Evolutionary conservation across 441 rosid genomes (phyloP).

Genomic region (Erysimum cheiri): DNA sequence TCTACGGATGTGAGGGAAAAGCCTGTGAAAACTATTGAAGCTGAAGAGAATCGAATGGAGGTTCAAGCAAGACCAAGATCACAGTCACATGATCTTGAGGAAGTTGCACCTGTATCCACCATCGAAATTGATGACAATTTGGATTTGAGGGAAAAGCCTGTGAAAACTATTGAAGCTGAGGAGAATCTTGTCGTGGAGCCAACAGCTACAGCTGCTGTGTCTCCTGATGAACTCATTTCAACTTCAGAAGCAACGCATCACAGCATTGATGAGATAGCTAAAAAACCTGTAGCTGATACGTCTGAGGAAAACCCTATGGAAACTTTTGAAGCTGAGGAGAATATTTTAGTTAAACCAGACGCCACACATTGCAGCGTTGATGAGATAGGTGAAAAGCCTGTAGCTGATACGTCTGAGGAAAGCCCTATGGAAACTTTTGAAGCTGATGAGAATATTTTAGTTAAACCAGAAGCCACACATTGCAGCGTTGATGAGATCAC

Average conservation of each 20-base stretch:
- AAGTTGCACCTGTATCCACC: conserved; percentile 41
- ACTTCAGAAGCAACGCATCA: conserved; percentile 37
- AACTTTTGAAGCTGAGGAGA: conserved; percentile 15
- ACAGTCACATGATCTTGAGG: conserved; percentile 27
- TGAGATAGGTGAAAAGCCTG: conserved; percentile 29
- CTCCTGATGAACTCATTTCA: conserved; percentile 39
- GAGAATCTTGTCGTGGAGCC: conserved; percentile 36
- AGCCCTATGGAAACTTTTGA: background rate
- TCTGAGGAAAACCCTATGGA: conserved; percentile 22
- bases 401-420: conserved; percentile 16
- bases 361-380: conserved; percentile 22
- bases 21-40: conserved; percentile 31
- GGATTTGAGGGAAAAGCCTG: conserved; percentile 7
- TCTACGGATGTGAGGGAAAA: conserved; percentile 29
- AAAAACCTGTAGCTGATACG: conserved; percentile 33
- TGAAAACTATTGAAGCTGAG: conserved; percentile 36
- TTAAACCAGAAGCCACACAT: background rate
- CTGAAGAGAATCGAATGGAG: conserved; percentile 34
- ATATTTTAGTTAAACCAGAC: conserved; percentile 25
- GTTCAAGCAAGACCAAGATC: conserved; percentile 21
- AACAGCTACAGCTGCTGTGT: conserved; percentile 33
- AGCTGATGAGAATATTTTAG: too few species aligned
- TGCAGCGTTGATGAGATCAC: background rate
- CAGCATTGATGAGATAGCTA: conserved; percentile 30
- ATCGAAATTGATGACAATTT: conserved; percentile 27